phyloP scores from a whole-genome alignment of 805 yeast genomes.

The Cyberlindnera maclurae region DNA sequence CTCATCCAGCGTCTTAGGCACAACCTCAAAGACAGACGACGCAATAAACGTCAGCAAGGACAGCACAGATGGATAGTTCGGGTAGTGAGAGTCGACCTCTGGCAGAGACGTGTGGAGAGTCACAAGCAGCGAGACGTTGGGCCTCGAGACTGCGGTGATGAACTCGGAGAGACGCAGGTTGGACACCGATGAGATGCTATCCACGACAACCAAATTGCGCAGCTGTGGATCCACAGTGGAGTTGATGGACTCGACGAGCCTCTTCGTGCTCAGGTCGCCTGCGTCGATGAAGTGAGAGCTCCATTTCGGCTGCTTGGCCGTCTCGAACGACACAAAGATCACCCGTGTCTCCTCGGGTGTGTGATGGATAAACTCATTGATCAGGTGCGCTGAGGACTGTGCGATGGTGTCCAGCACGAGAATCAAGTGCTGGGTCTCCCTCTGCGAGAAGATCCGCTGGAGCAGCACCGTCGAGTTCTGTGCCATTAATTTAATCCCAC shows the following conservation, averaged over 20 bases:
- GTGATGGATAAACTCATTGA: slow-evolving; percentile 50
- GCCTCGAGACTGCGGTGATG: slow-evolving; percentile 43
- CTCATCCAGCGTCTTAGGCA: slow-evolving; percentile 37
- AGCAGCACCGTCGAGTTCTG: slow-evolving; percentile 49
- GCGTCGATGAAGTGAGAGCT: slow-evolving; percentile 45
- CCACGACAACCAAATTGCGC: slow-evolving; percentile 49
- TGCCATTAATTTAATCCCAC: no score
- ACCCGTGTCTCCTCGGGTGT: slow-evolving; percentile 29
- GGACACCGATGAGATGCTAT: slow-evolving; percentile 57
- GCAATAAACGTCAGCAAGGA: slow-evolving; percentile 62
- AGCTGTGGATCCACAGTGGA: slow-evolving; percentile 9
- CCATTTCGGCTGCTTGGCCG: slow-evolving; percentile 43
- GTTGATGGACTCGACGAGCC: slow-evolving; percentile 22
- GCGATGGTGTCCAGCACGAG: slow-evolving; percentile 61
- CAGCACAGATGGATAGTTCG: slow-evolving; percentile 48
- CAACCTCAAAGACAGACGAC: slow-evolving; percentile 58
- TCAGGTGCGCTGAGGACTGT: slow-evolving; percentile 55
- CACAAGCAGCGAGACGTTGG: slow-evolving; percentile 38
- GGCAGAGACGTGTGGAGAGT: slow-evolving; percentile 40
- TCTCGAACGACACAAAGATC: slow-evolving; percentile 63
- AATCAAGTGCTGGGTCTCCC: slow-evolving; percentile 70
- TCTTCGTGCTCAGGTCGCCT: slow-evolving; percentile 16
- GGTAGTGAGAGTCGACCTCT: slow-evolving; percentile 21
- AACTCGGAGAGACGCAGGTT: slow-evolving; percentile 40
- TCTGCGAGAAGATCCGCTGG: slow-evolving; percentile 57